phyloP scores from a whole-genome alignment of 2,329 filamentous ascomycete genomes.

The Exophiala mesophila region DNA sequence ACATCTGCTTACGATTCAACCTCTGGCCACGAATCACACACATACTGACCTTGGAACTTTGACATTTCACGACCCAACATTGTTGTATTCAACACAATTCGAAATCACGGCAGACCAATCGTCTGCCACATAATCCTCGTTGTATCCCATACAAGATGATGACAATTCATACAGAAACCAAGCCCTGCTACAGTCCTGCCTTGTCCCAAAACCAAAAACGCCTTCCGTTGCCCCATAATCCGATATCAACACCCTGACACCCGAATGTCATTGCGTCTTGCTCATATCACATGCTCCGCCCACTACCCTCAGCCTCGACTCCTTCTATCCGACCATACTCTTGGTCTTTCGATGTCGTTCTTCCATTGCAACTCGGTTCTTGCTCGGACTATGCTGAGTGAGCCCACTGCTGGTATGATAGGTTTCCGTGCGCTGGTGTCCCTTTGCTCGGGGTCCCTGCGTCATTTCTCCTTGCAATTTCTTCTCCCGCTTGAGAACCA shows the following conservation, averaged over 20 bases:
- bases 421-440: constrained; percentile 26
- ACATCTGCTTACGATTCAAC: no score
- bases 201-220: constrained; percentile 1
- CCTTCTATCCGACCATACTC: constrained; percentile 20
- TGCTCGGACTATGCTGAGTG: constrained; percentile 24
- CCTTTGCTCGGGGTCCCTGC: constrained; percentile 12
- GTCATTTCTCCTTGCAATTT: constrained; percentile 20
- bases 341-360: constrained; percentile 25
- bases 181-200: no score
- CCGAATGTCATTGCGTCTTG: constrained; percentile 5
- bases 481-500: constrained; percentile 50
- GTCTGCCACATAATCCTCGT: no score
- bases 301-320: constrained; percentile 2
- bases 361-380: constrained; percentile 12
- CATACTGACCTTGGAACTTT: no score
- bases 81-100: no score
- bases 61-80: no score
- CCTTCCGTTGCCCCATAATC: not conserved
- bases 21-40: no score
- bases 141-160: no score
- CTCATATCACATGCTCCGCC: no score
- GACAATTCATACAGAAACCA: no score
- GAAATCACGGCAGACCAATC: no score
- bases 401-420: constrained; percentile 21
- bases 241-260: not conserved